Conservation (phyloP, 2,329 filamentous ascomycete genomes). For the Apiospora rasikravindrae region DNA sequence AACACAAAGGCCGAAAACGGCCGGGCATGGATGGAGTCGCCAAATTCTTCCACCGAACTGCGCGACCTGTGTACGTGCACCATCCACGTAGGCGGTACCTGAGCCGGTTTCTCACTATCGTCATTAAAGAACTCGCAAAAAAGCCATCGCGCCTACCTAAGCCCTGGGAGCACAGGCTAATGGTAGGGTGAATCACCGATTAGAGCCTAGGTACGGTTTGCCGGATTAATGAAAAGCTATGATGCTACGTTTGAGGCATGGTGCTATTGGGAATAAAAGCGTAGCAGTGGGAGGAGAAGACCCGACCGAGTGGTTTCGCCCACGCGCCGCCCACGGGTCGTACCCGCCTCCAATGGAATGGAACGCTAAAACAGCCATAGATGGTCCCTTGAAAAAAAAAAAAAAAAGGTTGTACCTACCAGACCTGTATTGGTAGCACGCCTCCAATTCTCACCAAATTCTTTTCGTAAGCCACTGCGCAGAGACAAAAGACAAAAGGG, state of each 20-base stretch:
- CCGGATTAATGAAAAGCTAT: background rate
- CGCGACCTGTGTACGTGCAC: background rate
- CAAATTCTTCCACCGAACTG: background rate
- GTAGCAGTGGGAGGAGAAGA: too few relatives aligned
- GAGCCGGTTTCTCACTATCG: background rate
- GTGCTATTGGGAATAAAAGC: background rate
- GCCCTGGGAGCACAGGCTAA: background rate
- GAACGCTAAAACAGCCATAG: background rate
- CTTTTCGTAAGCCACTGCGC: background rate
- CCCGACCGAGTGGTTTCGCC: slow-evolving; percentile 19
- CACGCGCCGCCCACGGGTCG: slow-evolving; percentile 22
- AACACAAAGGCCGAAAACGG: background rate
- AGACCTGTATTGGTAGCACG: too few relatives aligned
- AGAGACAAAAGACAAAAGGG: background rate
- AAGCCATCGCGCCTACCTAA: background rate
- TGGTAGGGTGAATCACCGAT: background rate
- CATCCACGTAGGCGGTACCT: background rate
- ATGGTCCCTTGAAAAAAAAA: background rate
- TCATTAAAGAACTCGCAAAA: background rate
- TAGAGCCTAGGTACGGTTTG: background rate
- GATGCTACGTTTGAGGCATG: background rate
- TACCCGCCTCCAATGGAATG: slow-evolving; percentile 17
- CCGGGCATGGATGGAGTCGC: background rate
- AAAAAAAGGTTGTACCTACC: background rate
- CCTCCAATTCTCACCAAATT: background rate